Conservation (phyloP, 192 early-diverging fungal genomes). For the Coemansia sp. region DNA sequence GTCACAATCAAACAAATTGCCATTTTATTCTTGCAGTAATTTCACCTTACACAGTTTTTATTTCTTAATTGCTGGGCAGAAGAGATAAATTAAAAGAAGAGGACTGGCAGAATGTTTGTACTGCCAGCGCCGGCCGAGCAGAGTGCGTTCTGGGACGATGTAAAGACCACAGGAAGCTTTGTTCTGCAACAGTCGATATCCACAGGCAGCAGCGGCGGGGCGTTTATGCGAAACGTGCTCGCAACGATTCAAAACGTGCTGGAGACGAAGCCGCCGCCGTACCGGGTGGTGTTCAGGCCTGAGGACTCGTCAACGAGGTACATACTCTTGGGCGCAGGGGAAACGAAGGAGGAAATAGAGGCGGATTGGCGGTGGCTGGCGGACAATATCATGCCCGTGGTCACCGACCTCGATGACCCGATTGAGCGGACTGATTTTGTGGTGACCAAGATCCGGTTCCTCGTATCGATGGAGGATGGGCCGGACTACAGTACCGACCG, state of each 20-base stretch:
- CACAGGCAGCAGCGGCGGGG: slow-evolving; percentile 51
- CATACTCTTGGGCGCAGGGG: slow-evolving; percentile 84
- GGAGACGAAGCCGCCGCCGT: slow-evolving; percentile 90
- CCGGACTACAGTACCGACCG: slow-evolving; percentile 79
- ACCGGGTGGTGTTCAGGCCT: slow-evolving; percentile 79
- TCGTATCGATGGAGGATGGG: slow-evolving; percentile 72
- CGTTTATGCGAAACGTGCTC: slow-evolving; percentile 69
- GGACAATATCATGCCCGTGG: slow-evolving; percentile 74
- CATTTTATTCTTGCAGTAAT: not conserved
- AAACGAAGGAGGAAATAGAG: slow-evolving; percentile 79
- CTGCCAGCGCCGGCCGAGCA: slow-evolving; percentile 50
- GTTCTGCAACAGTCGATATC: slow-evolving; percentile 68
- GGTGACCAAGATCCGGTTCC: slow-evolving; percentile 84
- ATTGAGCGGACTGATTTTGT: slow-evolving; percentile 85
- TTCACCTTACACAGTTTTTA: not conserved
- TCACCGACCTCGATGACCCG: slow-evolving; percentile 71
- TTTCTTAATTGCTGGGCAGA: not conserved
- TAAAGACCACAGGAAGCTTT: slow-evolving; percentile 64
- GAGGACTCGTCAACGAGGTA: slow-evolving; percentile 57
- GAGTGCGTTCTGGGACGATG: slow-evolving; percentile 69
- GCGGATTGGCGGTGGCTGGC: slow-evolving; percentile 87
- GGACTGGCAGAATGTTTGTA: slow-evolving; percentile 43
- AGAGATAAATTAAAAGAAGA: not conserved
- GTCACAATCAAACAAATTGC: too few species aligned
- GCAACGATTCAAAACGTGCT: slow-evolving; percentile 95